These are phyloP conservation scores for Digitaria exilis DNA, from an alignment of 202 grass and related monocot species.

Conservation along the genomic window DNA sequence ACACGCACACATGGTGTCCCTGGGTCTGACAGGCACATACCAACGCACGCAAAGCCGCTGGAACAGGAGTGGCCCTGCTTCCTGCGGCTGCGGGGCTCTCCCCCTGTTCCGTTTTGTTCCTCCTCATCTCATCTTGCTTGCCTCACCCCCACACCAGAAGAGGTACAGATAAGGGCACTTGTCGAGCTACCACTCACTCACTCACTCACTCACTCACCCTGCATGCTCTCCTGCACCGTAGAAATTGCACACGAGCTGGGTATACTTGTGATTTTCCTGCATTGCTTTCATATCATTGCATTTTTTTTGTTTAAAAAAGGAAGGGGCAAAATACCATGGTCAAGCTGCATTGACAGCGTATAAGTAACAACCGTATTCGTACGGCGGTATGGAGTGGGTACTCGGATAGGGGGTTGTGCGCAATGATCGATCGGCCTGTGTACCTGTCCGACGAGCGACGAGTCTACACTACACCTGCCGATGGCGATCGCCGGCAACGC, in stretches of 20 bases:
- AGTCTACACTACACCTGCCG: not conserved
- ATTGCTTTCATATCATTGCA: too few species aligned
- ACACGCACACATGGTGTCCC: slow-evolving; percentile 32
- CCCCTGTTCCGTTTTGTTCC: not conserved
- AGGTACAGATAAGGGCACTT: not conserved
- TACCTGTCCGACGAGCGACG: not conserved
- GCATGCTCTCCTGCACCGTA: not conserved
- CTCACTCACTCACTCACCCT: too few species aligned
- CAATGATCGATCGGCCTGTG: not conserved
- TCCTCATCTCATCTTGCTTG: not conserved
- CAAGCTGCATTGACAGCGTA: not conserved
- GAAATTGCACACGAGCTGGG: not conserved
- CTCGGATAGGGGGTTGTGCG: not conserved
- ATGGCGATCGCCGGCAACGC: slow-evolving; percentile 9
- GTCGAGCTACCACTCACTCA: not conserved
- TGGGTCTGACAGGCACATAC: slow-evolving; percentile 1
- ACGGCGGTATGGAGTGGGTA: not conserved
- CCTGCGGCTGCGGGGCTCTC: too few species aligned
- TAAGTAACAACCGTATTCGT: not conserved
- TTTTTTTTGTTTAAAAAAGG: not conserved
- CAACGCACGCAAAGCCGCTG: slow-evolving; percentile 18
- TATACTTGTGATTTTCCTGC: too few species aligned
- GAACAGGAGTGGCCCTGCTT: slow-evolving; percentile 37
- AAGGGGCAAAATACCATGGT: too few species aligned
- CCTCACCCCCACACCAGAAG: not conserved